phyloP scores from a whole-genome alignment of 139 green algal species.

The Diplosphaera chodatii region DNA sequence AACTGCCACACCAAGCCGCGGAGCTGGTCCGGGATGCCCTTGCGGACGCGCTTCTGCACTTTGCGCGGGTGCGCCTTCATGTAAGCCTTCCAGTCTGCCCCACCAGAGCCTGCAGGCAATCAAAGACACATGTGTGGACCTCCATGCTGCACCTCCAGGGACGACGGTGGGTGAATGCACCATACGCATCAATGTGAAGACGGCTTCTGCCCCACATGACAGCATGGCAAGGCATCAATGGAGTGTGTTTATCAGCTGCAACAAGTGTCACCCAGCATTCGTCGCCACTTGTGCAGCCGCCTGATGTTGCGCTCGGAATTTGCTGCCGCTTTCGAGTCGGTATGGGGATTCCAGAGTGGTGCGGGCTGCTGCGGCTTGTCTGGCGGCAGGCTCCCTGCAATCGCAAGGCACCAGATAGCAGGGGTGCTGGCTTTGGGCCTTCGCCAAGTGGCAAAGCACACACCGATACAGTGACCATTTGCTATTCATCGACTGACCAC shows the following conservation, averaged over 20 bases:
- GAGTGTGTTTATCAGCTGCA: too few relatives aligned
- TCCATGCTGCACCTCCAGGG: too few relatives aligned
- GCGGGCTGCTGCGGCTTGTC: too few relatives aligned
- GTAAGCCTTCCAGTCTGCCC: constrained; percentile 33
- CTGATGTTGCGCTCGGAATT: not conserved
- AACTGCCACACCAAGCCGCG: constrained; percentile 55
- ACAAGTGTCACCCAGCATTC: not conserved
- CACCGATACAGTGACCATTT: not conserved
- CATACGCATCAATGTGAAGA: too few relatives aligned
- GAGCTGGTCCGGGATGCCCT: constrained; percentile 59
- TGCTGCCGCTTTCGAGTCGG: not conserved
- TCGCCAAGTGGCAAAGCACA: too few relatives aligned
- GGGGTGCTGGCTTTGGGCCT: too few relatives aligned
- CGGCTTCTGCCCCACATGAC: too few relatives aligned
- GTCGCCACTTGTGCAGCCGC: not conserved
- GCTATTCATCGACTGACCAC: not conserved
- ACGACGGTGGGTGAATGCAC: too few relatives aligned
- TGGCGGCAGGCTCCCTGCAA: not conserved
- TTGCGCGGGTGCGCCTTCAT: constrained; percentile 23
- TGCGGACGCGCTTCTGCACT: constrained; percentile 53
- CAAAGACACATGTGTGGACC: too few relatives aligned
- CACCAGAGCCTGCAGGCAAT: constrained; percentile 7
- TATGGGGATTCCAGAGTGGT: not conserved
- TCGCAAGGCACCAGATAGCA: too few relatives aligned
- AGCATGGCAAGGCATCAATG: too few relatives aligned